phyloP scores from a whole-genome alignment of 352 stramenopile species.

The Bremia lactucae region DNA sequence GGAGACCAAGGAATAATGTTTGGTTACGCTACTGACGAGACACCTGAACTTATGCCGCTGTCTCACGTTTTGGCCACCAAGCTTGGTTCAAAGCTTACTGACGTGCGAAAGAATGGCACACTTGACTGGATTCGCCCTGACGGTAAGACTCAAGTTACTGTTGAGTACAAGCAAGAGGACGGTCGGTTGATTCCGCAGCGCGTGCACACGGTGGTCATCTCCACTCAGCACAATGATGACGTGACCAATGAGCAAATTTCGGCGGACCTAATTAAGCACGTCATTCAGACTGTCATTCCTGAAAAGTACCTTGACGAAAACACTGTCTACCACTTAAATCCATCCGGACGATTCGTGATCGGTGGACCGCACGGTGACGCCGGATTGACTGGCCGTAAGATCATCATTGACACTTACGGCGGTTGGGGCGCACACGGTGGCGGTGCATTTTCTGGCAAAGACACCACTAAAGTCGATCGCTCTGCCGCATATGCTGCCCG shows the following conservation, averaged over 20 bases:
- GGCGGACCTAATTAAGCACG: slow-evolving; percentile 97
- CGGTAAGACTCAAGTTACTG: slow-evolving; percentile 98
- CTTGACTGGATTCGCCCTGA: slow-evolving; percentile 98
- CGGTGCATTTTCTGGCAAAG: slow-evolving; percentile 98
- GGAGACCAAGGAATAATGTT: slow-evolving; percentile 94
- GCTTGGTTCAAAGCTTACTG: slow-evolving; percentile 93
- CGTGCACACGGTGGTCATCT: slow-evolving; percentile 99
- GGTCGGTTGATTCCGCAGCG: slow-evolving; percentile 92
- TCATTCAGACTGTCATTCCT: slow-evolving; percentile 97
- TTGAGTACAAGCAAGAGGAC: slow-evolving; percentile 96
- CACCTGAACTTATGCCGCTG: slow-evolving; percentile 94
- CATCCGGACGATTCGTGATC: slow-evolving; percentile 98
- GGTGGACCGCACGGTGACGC: slow-evolving; percentile 97
- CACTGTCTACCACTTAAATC: slow-evolving; percentile 99
- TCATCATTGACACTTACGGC: slow-evolving; percentile 99
- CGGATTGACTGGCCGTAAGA: slow-evolving; percentile 97
- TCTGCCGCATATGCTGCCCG: slow-evolving; percentile 96
- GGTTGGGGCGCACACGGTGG: slow-evolving; percentile 98
- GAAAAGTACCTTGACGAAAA: slow-evolving; percentile 99
- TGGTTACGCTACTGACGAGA: slow-evolving; percentile 97
- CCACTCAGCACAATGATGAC: slow-evolving; percentile 97
- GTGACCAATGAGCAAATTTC: slow-evolving; percentile 98
- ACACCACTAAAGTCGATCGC: slow-evolving; percentile 98
- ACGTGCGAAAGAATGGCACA: slow-evolving; percentile 98
- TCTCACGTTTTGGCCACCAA: slow-evolving; percentile 96